Evolutionary conservation across 1,284 basidiomycete genomes (phyloP).

Genomic region (Cryptococcus maquisensis): DNA sequence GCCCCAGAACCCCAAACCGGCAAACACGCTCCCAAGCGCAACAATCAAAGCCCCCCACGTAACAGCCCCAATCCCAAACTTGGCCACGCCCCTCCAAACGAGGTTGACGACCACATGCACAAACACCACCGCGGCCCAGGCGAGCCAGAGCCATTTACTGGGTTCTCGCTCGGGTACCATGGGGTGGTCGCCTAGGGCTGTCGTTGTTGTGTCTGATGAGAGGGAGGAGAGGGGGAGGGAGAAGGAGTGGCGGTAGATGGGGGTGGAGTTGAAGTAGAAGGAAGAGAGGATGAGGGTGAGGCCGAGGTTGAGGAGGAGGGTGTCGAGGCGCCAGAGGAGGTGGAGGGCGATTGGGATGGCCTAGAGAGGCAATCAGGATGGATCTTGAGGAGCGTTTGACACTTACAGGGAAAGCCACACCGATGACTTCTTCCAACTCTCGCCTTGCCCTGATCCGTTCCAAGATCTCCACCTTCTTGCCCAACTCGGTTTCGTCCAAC

Average conservation of each 20-base stretch:
- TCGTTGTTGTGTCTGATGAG: neutral
- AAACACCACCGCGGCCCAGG: slow-evolving; percentile 31
- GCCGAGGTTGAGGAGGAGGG: slow-evolving; percentile 49
- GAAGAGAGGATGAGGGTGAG: slow-evolving; percentile 47
- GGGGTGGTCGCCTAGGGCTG: neutral
- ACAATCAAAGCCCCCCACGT: slow-evolving; percentile 49
- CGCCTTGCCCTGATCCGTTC: slow-evolving; percentile 42
- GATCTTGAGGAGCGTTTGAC: too few relatives aligned
- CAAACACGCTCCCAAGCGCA: slow-evolving; percentile 46
- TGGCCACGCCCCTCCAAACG: slow-evolving; percentile 44
- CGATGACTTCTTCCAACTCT: slow-evolving; percentile 41
- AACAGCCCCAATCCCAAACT: slow-evolving; percentile 44
- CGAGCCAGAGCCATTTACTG: slow-evolving; percentile 30
- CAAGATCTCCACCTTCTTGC: slow-evolving; percentile 41
- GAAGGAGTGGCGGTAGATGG: slow-evolving; percentile 36
- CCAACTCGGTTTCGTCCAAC: slow-evolving; percentile 40
- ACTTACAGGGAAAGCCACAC: slow-evolving; percentile 44
- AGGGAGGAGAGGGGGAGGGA: neutral
- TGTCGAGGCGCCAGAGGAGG: slow-evolving; percentile 48
- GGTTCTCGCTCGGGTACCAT: slow-evolving; percentile 13
- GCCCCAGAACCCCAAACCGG: slow-evolving; percentile 47
- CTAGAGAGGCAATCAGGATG: slow-evolving; percentile 12
- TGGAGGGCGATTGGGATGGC: slow-evolving; percentile 47
- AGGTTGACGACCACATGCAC: slow-evolving; percentile 38
- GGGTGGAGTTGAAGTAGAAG: slow-evolving; percentile 45